phyloP scores from a whole-genome alignment of 495 filamentous ascomycete genomes.

The Achaetomiella virescens region DNA sequence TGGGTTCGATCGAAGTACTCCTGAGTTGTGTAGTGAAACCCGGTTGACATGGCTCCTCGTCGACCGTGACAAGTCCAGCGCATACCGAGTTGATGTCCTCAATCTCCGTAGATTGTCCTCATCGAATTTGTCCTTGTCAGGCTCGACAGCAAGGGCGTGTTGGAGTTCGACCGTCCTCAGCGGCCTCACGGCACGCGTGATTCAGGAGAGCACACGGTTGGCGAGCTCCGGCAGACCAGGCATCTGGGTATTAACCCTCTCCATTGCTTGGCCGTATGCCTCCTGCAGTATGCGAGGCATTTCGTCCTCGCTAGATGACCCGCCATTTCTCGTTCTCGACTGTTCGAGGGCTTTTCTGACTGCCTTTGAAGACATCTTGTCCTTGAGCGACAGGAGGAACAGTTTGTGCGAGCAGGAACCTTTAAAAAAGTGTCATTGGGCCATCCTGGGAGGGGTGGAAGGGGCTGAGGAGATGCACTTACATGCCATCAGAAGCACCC shows the following conservation, averaged over 20 bases:
- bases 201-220: slow-evolving; percentile 38
- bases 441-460: not conserved
- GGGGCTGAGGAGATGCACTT: not conserved
- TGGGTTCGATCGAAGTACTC: slow-evolving; percentile 43
- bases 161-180: slow-evolving; percentile 41
- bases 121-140: slow-evolving; percentile 29
- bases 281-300: not conserved
- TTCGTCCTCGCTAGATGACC: slow-evolving; percentile 9
- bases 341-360: slow-evolving; percentile 32
- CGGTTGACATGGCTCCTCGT: slow-evolving; percentile 43
- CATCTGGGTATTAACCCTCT: slow-evolving; percentile 38
- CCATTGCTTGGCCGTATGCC: slow-evolving; percentile 41
- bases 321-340: slow-evolving; percentile 21
- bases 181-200: slow-evolving; percentile 35
- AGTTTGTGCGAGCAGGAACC: slow-evolving; percentile 46
- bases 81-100: slow-evolving; percentile 43
- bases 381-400: slow-evolving; percentile 39
- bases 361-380: slow-evolving; percentile 27
- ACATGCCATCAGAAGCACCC: slow-evolving; percentile 38
- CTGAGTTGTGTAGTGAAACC: slow-evolving; percentile 52
- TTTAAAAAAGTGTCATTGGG: not conserved
- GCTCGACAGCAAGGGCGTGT: slow-evolving; percentile 42
- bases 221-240: slow-evolving; percentile 30
- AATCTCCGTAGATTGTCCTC: slow-evolving; percentile 32
- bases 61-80: slow-evolving; percentile 47